Evolutionary conservation across 768 basidiomycete species (phyloP).

Genomic region (Naganishia vaughanmartiniae): DNA sequence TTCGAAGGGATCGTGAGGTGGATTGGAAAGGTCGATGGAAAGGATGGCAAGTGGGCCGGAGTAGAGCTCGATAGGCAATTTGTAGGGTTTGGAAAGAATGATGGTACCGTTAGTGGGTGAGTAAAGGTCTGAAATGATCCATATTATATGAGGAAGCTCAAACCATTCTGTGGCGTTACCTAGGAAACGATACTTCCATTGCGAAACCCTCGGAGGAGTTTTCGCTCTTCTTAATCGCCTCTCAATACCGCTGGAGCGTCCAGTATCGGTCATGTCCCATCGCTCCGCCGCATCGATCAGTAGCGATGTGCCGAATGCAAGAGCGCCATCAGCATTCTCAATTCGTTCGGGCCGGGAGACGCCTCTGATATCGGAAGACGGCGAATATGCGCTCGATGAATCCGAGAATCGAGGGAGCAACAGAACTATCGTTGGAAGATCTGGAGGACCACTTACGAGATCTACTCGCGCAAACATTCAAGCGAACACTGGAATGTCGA

Average conservation of each 20-base stretch:
- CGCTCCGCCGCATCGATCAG: conserved; percentile 55
- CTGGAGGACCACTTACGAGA: conserved; percentile 22
- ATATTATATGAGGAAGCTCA: not conserved
- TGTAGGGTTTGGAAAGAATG: conserved; percentile 88
- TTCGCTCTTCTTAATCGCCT: conserved; percentile 83
- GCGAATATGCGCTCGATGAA: conserved; percentile 57
- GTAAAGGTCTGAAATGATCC: conserved; percentile 47
- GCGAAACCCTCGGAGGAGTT: conserved; percentile 81
- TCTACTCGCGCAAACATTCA: conserved; percentile 26
- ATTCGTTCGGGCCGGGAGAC: conserved; percentile 34
- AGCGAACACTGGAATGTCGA: not conserved
- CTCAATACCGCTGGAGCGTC: conserved; percentile 71
- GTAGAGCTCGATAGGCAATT: conserved; percentile 85
- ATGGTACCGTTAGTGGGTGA: conserved; percentile 84
- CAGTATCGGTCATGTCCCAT: conserved; percentile 76
- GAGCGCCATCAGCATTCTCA: conserved; percentile 32
- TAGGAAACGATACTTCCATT: conserved; percentile 80
- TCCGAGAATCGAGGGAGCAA: conserved; percentile 28
- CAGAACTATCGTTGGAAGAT: not conserved
- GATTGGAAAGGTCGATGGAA: conserved; percentile 81
- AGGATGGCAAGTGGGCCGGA: conserved; percentile 87
- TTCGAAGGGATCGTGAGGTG: conserved; percentile 77
- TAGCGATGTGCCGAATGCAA: conserved; percentile 47
- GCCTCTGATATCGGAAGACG: conserved; percentile 37
- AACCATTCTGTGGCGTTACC: conserved; percentile 12